Conservation (phyloP, 805 yeast genomes). For the Wilhelminamyces savonicus region DNA sequence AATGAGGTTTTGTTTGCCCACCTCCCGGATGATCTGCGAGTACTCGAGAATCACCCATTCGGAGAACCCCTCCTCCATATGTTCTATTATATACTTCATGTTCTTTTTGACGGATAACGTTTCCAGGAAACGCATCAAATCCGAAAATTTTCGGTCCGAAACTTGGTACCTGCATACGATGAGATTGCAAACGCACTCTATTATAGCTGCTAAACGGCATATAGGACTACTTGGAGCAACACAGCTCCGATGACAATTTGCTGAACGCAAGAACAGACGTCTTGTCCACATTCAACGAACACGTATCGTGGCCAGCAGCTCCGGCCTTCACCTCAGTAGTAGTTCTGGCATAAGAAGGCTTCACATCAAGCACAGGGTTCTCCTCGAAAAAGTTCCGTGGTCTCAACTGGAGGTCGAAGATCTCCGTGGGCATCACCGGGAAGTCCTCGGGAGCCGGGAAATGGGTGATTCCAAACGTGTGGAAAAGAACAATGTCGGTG, state of each 20-base stretch:
- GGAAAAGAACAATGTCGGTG: constrained; percentile 71
- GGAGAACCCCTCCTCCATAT: constrained; percentile 95
- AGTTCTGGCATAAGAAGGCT: constrained; percentile 49
- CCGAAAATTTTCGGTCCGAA: no score
- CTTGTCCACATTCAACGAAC: constrained; percentile 35
- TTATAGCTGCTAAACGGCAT: no score
- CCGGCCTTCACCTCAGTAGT: constrained; percentile 36
- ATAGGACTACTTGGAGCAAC: constrained; percentile 11
- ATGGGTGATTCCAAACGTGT: constrained; percentile 80
- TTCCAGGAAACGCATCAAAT: no score
- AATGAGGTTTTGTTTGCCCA: constrained; percentile 70
- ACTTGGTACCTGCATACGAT: no score
- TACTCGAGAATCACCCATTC: constrained; percentile 94
- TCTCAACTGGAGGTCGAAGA: constrained; percentile 65
- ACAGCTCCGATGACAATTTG: constrained; percentile 21
- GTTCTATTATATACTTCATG: constrained; percentile 93
- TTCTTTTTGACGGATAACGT: neutral
- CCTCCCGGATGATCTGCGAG: constrained; percentile 71
- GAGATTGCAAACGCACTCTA: no score
- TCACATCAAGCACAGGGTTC: constrained; percentile 72
- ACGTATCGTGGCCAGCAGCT: constrained; percentile 26
- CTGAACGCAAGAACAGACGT: constrained; percentile 50
- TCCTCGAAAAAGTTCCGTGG: constrained; percentile 76
- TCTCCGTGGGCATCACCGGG: constrained; percentile 87
- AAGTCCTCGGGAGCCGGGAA: constrained; percentile 88